A percentile compares a stretch with the other conserved stretches of the same genome.
These are phyloP conservation scores for Kodamaea arcana DNA, from an alignment of 1,139 yeast species.

Conservation along the genomic window DNA sequence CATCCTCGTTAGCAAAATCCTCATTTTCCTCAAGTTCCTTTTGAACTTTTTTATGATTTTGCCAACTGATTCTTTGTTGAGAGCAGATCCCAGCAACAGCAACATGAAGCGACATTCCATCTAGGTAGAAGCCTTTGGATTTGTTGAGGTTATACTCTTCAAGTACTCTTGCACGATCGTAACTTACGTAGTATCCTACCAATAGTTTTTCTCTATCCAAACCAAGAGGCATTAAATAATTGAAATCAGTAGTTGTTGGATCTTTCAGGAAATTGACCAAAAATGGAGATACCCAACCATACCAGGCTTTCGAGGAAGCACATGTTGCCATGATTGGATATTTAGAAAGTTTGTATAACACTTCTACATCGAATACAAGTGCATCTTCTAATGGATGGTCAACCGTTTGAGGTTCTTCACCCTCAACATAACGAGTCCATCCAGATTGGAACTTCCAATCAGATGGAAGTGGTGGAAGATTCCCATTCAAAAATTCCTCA, in stretches of 20 bases:
- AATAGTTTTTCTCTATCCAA: slow-evolving; percentile 50
- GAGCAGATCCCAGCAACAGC: slow-evolving; percentile 93
- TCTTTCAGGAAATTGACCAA: slow-evolving; percentile 46
- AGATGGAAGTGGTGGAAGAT: slow-evolving; percentile 18
- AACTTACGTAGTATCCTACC: slow-evolving; percentile 88
- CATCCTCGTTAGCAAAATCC: slow-evolving; percentile 1
- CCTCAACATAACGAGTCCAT: slow-evolving; percentile 73
- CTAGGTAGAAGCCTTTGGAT: slow-evolving; percentile 75
- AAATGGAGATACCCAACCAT: slow-evolving; percentile 91
- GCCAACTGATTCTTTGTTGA: slow-evolving; percentile 80
- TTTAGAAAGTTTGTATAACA: slow-evolving; percentile 66
- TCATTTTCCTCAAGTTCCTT: slow-evolving; percentile 14
- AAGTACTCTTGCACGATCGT: slow-evolving; percentile 78
- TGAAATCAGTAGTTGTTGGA: slow-evolving; percentile 32
- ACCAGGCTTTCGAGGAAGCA: slow-evolving; percentile 78
- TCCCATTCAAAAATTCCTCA: slow-evolving; percentile 30
- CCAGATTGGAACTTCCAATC: slow-evolving; percentile 63
- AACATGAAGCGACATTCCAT: slow-evolving; percentile 90
- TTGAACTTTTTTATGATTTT: slow-evolving; percentile 49
- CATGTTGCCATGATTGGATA: slow-evolving; percentile 85
- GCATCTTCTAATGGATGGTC: slow-evolving; percentile 62
- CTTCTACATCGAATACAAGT: slow-evolving; percentile 87
- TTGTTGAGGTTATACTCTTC: slow-evolving; percentile 76
- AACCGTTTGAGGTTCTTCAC: slow-evolving; percentile 53
- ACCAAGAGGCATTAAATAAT: slow-evolving; percentile 76